Conservation (phyloP, 129 eudicot genomes). For the Lonicera japonica region DNA sequence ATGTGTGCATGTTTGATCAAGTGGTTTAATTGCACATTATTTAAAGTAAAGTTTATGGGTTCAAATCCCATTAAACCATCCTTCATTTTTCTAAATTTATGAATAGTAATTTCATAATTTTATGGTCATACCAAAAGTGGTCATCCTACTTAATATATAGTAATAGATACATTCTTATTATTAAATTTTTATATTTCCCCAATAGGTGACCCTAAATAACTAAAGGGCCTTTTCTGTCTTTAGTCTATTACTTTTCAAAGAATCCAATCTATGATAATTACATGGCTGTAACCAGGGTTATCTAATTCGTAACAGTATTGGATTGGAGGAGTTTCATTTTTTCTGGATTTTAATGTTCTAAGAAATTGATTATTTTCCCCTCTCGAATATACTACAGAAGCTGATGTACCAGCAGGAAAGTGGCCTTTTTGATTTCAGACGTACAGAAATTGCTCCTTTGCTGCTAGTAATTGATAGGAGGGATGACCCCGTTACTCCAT, state of each 20-base stretch:
- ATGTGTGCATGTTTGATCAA: too few relatives aligned
- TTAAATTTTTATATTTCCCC: neutral
- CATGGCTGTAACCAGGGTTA: neutral
- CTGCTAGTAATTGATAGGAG: constrained; percentile 88
- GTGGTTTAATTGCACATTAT: too few relatives aligned
- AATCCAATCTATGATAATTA: neutral
- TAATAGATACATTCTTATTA: too few relatives aligned
- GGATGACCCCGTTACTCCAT: constrained; percentile 93
- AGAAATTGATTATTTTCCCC: neutral
- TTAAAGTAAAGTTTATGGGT: too few relatives aligned
- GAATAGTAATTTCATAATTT: too few relatives aligned
- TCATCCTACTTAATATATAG: too few relatives aligned
- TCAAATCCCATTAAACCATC: too few relatives aligned
- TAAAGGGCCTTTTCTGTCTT: neutral
- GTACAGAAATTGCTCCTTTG: constrained; percentile 88
- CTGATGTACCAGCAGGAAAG: constrained; percentile 99
- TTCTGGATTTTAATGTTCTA: constrained; percentile 1
- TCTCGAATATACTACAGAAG: constrained; percentile 47
- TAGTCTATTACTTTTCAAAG: constrained; percentile 4
- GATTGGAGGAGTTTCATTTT: neutral
- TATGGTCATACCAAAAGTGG: too few relatives aligned
- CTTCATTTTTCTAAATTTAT: too few relatives aligned
- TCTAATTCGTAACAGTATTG: neutral
- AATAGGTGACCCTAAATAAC: neutral
- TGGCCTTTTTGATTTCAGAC: constrained; percentile 97